phyloP scores from a whole-genome alignment of 1,284 basidiomycete genomes.

The Fistulina hepatica region DNA sequence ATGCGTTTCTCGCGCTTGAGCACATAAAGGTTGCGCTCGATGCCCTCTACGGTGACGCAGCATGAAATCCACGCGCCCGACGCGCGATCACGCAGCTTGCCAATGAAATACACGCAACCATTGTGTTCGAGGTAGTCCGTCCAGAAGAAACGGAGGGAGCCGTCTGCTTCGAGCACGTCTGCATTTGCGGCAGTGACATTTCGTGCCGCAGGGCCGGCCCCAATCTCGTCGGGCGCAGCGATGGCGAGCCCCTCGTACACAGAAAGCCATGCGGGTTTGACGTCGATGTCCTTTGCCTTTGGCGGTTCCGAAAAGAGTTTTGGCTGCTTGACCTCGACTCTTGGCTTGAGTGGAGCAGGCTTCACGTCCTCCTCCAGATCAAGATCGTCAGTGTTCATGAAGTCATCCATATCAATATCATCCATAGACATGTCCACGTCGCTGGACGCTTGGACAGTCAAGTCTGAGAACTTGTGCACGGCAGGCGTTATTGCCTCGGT shows the following conservation, averaged over 20 bases:
- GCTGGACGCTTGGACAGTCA: slow-evolving; percentile 32
- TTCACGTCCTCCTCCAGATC: slow-evolving; percentile 25
- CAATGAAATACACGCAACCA: slow-evolving; percentile 73
- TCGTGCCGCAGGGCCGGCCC: slow-evolving; percentile 29
- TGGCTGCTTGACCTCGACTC: slow-evolving; percentile 18
- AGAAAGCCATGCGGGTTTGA: slow-evolving; percentile 61
- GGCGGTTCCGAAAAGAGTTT: slow-evolving; percentile 9
- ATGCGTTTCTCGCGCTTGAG: slow-evolving; percentile 65
- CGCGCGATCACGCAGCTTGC: slow-evolving; percentile 76
- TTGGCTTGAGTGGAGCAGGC: slow-evolving; percentile 18
- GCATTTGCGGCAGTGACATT: slow-evolving; percentile 34
- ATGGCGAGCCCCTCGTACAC: slow-evolving; percentile 64
- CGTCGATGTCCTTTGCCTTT: slow-evolving; percentile 38
- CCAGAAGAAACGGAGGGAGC: slow-evolving; percentile 88
- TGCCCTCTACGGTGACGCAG: slow-evolving; percentile 76
- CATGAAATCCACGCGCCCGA: slow-evolving; percentile 71
- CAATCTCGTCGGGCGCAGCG: slow-evolving; percentile 42
- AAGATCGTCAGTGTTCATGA: slow-evolving; percentile 13
- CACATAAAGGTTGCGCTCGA: slow-evolving; percentile 92
- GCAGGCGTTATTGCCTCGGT: slow-evolving; percentile 37
- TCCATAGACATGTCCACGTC: slow-evolving; percentile 46
- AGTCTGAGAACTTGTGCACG: slow-evolving; percentile 40
- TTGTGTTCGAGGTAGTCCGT: slow-evolving; percentile 82
- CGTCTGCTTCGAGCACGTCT: slow-evolving; percentile 65
- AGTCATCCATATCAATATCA: slow-evolving; percentile 22